Percentiles rank a stretch among this genome's conserved stretches.
Evolutionary conservation across 2,329 filamentous ascomycete genomes (phyloP).

Genomic region (Juglanconis juglandina): DNA sequence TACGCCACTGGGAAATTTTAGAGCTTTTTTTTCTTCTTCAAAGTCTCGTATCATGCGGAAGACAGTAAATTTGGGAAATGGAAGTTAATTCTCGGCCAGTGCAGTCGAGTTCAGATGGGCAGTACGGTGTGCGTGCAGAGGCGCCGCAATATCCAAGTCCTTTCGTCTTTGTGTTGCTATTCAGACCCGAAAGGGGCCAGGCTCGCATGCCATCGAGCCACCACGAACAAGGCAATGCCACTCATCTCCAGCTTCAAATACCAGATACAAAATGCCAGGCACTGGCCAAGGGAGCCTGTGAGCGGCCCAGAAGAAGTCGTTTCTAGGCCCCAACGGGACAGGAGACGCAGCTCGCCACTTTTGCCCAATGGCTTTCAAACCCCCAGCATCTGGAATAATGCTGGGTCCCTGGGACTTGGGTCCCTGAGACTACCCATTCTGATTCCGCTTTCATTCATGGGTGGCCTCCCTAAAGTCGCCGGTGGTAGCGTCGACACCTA

Average conservation of each 20-base stretch:
- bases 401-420: too few species aligned
- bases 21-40: not conserved
- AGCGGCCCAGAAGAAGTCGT: too few species aligned
- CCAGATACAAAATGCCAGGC: too few species aligned
- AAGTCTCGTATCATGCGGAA: not conserved
- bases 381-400: too few species aligned
- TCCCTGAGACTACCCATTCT: too few species aligned
- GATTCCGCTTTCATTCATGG: too few species aligned
- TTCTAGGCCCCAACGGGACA: too few species aligned
- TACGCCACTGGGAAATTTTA: not conserved
- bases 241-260: too few species aligned
- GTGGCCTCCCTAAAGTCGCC: too few species aligned
- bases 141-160: not conserved
- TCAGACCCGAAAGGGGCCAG: not conserved
- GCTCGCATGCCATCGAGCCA: not conserved
- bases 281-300: not conserved
- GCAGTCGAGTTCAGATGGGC: not conserved
- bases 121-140: not conserved
- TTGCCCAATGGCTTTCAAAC: too few species aligned
- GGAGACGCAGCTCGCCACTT: too few species aligned
- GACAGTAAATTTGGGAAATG: not conserved
- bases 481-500: too few species aligned
- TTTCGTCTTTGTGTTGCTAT: slow-evolving; percentile 4
- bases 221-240: not conserved
- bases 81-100: not conserved